Base-by-base conservation (phyloP, 768 basidiomycete species). In the Gymnopilus dilepis region DNA sequence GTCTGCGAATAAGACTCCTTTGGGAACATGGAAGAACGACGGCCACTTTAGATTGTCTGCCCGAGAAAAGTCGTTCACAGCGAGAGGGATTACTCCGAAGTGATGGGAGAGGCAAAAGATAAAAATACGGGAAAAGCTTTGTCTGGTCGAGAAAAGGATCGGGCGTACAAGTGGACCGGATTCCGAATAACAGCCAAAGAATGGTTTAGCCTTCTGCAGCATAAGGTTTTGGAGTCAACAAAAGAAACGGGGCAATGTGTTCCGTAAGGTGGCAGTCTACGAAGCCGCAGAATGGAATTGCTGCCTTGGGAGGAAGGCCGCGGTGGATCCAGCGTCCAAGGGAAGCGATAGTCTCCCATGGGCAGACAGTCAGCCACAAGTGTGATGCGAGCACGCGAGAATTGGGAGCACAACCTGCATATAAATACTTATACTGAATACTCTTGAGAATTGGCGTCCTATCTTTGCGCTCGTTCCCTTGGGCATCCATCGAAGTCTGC, bases 1-100 rank as follows among this genome's bases (percentile, higher is more conserved):
- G 34, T 51, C 17, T 19, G 5, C 22, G 13, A n/a, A 28, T 41
- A 38, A 57, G 47, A 47, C 34, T 30, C 9, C 53, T 5, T 21
- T 6, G 56, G 38, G 53, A 63, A 47, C 28, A 38, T 43, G 26
- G 22, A 40, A 40, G 15, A n/a, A 22, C 19, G 24, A 52, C 33
- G 56, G 51, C 28, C 33, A 53, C 24, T 38, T 52, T 54, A 56
- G 43, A 21, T 3, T 22, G 15, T 53, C 54, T 41, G 52, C 42
- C 31, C 53, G 52, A 60, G 33, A 21, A 33, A 47, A 60, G 24
- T 22, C 52, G 47, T 11, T 30, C 13, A 28, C n/a, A n/a, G 15
- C 6, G 17, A 31, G 17, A 31, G 47, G 45, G 31, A 38, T 52
- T 59, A 59, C 37, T 50, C 58, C 58, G 58, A 59, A 19, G 26